Evolutionary conservation across 306 rosid genomes (phyloP).

Genomic region (Quercus alba): DNA sequence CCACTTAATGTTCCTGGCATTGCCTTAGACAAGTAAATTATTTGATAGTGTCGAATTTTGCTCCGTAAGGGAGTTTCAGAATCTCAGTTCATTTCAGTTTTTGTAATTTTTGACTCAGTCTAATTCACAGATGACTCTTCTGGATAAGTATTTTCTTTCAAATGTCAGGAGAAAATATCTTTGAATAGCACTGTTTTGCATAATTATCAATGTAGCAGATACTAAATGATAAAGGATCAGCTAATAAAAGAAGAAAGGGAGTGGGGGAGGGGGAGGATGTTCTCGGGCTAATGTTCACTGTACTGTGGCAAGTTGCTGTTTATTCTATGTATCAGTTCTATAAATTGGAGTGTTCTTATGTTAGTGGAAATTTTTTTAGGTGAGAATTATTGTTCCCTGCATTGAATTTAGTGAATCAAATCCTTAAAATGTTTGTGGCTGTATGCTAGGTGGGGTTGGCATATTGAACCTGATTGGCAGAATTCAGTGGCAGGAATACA

Average conservation of each 20-base stretch:
- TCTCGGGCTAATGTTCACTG: background rate
- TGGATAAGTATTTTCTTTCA: background rate
- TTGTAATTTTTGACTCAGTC: background rate
- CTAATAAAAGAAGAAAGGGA: too few relatives aligned
- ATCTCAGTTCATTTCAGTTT: background rate
- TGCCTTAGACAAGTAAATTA: background rate
- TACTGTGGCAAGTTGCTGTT: background rate
- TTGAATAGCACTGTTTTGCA: background rate
- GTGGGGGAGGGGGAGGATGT: background rate
- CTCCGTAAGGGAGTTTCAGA: background rate
- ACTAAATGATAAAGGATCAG: too few relatives aligned
- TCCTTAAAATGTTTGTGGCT: background rate
- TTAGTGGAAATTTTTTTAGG: background rate
- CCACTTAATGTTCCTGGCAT: background rate
- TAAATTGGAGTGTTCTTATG: background rate
- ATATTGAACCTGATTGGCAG: background rate
- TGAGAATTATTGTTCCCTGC: background rate
- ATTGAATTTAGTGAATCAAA: background rate
- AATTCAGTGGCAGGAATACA: background rate
- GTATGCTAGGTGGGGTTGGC: background rate
- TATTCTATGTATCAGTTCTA: background rate
- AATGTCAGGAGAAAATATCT: background rate
- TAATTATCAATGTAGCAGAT: background rate
- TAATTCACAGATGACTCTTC: background rate
- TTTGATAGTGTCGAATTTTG: background rate